These are phyloP conservation scores for Clavulina sp. DNA, from an alignment of 768 basidiomycete species.

Conservation along the genomic window DNA sequence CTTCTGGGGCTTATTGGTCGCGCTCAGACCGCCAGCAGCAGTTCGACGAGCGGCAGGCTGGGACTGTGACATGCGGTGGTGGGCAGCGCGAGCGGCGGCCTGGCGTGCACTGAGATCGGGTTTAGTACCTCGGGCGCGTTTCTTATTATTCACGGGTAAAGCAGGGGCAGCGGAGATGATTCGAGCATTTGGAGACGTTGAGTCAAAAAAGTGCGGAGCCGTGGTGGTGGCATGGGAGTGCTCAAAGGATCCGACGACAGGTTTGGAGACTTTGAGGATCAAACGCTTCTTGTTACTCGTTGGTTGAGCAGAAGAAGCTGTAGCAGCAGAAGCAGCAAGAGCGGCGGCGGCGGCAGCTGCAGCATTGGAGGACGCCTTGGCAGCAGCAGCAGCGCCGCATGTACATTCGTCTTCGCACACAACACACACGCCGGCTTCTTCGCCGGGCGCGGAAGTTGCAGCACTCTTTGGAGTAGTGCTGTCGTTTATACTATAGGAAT, in stretches of 20 bases:
- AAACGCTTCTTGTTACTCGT: too few species aligned
- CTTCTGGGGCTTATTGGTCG: too few species aligned
- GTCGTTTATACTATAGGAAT: conserved; percentile 39
- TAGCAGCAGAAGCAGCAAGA: conserved; percentile 9
- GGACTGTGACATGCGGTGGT: too few species aligned
- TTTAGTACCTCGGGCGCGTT: conserved; percentile 42
- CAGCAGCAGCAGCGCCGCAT: conserved; percentile 24
- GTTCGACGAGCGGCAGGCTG: too few species aligned
- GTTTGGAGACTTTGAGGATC: too few species aligned
- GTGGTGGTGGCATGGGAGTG: neutral
- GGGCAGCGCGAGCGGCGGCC: conserved; percentile 9
- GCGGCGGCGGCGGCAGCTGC: neutral
- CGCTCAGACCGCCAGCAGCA: too few species aligned
- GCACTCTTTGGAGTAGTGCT: conserved; percentile 18
- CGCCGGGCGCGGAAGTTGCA: conserved; percentile 34
- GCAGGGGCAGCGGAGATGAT: too few species aligned
- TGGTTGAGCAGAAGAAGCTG: too few species aligned
- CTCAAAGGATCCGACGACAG: conserved; percentile 2
- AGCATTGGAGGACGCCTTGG: neutral
- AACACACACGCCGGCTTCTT: conserved; percentile 75
- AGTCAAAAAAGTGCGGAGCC: conserved; percentile 12
- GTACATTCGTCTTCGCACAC: conserved; percentile 86
- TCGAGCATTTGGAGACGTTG: too few species aligned
- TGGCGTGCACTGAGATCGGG: conserved; percentile 23
- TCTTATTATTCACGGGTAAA: too few species aligned